Percentiles rank a stretch among this genome's conserved stretches.
phyloP scores from a whole-genome alignment of 768 basidiomycete genomes.

The Boletus vinaceobasis region DNA sequence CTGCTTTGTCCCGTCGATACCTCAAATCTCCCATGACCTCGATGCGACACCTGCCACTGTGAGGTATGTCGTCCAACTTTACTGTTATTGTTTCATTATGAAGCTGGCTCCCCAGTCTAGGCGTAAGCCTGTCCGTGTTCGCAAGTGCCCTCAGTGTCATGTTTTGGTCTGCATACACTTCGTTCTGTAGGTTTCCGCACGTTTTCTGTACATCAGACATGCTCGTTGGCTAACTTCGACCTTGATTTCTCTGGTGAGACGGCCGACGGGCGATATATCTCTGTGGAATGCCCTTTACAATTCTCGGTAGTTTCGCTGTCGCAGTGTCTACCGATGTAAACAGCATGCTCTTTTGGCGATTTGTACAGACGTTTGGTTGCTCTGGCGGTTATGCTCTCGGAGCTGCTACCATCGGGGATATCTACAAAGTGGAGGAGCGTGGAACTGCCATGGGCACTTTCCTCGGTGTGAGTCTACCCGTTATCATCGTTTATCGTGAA shows the following conservation, averaged over 20 bases:
- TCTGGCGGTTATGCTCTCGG: slow-evolving; percentile 55
- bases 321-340: slow-evolving; percentile 41
- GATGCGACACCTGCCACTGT: slow-evolving; percentile 53
- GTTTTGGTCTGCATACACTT: slow-evolving; percentile 49
- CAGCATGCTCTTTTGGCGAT: slow-evolving; percentile 55
- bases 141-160: slow-evolving; percentile 45
- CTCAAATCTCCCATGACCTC: slow-evolving; percentile 67
- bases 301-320: slow-evolving; percentile 59
- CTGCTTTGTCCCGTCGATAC: slow-evolving; percentile 72
- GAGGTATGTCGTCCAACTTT: slow-evolving; percentile 37
- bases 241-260: slow-evolving; percentile 37
- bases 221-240: not conserved
- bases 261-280: slow-evolving; percentile 64
- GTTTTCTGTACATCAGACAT: not conserved
- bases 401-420: slow-evolving; percentile 61
- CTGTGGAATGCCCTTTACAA: slow-evolving; percentile 53
- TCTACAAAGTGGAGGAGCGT: slow-evolving; percentile 62
- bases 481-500: not conserved
- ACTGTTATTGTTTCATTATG: not conserved
- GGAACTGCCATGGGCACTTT: slow-evolving; percentile 59
- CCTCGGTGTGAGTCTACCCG: slow-evolving; percentile 39
- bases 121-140: slow-evolving; percentile 50
- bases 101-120: slow-evolving; percentile 32
- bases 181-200: slow-evolving; percentile 41
- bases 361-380: slow-evolving; percentile 64